phyloP scores from a whole-genome alignment of 257 asterid species.

The Gentiana dahurica region DNA sequence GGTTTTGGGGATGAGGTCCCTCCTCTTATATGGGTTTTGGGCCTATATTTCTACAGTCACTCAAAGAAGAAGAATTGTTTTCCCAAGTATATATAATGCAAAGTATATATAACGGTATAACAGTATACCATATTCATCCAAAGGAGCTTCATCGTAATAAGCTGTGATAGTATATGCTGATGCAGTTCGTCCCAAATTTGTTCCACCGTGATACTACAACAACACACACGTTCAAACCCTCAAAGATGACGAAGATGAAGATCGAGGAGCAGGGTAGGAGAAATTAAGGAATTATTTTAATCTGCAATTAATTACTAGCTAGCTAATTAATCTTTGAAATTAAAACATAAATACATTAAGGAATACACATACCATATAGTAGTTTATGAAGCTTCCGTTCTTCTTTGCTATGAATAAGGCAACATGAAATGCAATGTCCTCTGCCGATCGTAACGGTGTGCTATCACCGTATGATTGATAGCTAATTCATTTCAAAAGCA shows the following conservation, averaged over 20 bases:
- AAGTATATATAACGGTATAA: no score
- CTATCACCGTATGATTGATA: slow-evolving; percentile 52
- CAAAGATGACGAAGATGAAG: no score
- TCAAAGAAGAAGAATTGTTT: no score
- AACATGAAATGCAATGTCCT: slow-evolving; percentile 61
- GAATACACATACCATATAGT: slow-evolving; percentile 57
- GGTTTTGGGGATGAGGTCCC: no score
- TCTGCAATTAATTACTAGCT: no score
- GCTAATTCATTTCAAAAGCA: slow-evolving; percentile 22
- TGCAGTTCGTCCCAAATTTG: slow-evolving; percentile 63
- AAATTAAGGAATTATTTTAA: no score
- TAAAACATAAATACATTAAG: neutral
- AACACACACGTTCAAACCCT: no score
- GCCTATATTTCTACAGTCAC: no score
- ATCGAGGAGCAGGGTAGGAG: no score
- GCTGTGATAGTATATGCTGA: slow-evolving; percentile 67
- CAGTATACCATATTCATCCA: slow-evolving; percentile 60
- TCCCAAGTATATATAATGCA: no score
- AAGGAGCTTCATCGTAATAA: slow-evolving; percentile 81
- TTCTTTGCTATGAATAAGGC: slow-evolving; percentile 66
- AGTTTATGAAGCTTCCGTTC: slow-evolving; percentile 81
- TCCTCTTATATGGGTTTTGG: no score
- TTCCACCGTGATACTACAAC: slow-evolving; percentile 70
- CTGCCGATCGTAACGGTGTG: slow-evolving; percentile 39
- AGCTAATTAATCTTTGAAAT: no score